These are phyloP conservation scores for Meyerozyma smithsonii DNA, from an alignment of 1,139 yeast species.

Conservation along the genomic window DNA sequence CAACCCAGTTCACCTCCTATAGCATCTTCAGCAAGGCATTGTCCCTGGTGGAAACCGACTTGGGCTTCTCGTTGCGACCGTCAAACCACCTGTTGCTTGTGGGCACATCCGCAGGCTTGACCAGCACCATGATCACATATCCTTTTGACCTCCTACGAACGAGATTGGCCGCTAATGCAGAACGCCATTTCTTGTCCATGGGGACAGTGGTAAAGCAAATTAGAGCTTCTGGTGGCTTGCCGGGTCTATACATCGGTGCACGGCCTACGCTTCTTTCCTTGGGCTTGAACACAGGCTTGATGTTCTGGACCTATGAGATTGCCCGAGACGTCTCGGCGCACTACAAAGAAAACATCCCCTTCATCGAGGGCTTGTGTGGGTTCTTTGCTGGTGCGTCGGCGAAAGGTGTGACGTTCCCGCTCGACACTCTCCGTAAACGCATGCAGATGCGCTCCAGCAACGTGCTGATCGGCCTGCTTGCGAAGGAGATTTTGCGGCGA, in stretches of 20 bases:
- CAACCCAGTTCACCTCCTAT: slow-evolving; percentile 75
- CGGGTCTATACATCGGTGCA: slow-evolving; percentile 62
- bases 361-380: slow-evolving; percentile 66
- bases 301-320: slow-evolving; percentile 63
- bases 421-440: slow-evolving; percentile 78
- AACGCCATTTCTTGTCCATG: slow-evolving; percentile 43
- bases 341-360: slow-evolving; percentile 28
- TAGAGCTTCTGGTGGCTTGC: slow-evolving; percentile 41
- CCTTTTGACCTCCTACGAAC: slow-evolving; percentile 89
- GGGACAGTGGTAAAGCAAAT: slow-evolving; percentile 39
- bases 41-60: slow-evolving; percentile 21
- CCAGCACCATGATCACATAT: slow-evolving; percentile 70
- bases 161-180: slow-evolving; percentile 61
- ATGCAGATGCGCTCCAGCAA: slow-evolving; percentile 40
- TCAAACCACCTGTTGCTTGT: slow-evolving; percentile 52
- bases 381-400: slow-evolving; percentile 71
- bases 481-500: slow-evolving; percentile 35
- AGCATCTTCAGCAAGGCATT: slow-evolving; percentile 47
- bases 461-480: slow-evolving; percentile 12
- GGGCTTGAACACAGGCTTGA: slow-evolving; percentile 61
- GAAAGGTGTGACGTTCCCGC: slow-evolving; percentile 74
- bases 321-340: slow-evolving; percentile 28
- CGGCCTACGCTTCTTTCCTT: slow-evolving; percentile 60
- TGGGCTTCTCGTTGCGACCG: slow-evolving; percentile 24
- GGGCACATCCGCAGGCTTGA: slow-evolving; percentile 74